Percentiles rank a stretch among this genome's conserved stretches.
Evolutionary conservation across 441 rosid genomes (phyloP).

Genomic region (Metrosideros polymorpha): DNA sequence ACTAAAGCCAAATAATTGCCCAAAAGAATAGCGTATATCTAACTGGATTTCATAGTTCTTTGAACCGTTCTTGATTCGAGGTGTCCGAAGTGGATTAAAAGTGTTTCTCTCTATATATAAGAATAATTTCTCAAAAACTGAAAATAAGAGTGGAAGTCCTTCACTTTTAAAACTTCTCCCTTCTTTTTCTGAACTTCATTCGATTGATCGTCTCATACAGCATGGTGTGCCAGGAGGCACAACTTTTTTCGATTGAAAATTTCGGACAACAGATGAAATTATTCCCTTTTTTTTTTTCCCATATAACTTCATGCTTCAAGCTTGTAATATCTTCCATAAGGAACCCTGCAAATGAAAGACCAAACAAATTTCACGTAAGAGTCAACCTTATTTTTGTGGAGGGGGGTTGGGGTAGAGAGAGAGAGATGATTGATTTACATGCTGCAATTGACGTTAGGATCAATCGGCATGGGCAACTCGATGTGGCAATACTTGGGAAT

Average conservation of each 20-base stretch:
- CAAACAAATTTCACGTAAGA: too few relatives aligned
- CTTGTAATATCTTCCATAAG: too few relatives aligned
- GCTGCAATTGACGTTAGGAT: slow-evolving; percentile 4
- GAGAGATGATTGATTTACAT: neutral
- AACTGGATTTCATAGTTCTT: neutral
- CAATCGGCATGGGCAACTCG: neutral
- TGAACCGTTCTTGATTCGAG: neutral
- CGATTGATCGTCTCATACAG: neutral
- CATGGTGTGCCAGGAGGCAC: neutral
- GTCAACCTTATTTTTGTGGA: too few relatives aligned
- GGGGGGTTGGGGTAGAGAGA: too few relatives aligned
- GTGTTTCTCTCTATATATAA: too few relatives aligned
- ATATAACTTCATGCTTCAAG: too few relatives aligned
- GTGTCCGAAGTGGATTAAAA: neutral
- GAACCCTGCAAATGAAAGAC: too few relatives aligned
- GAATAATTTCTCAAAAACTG: neutral
- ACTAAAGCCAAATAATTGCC: neutral
- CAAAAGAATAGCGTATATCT: neutral
- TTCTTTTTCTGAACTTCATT: neutral
- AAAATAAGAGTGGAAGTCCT: neutral
- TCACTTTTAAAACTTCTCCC: neutral
- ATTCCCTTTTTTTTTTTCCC: too few relatives aligned
- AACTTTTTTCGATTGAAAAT: neutral
- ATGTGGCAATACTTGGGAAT: slow-evolving; percentile 5
- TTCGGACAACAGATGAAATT: too few relatives aligned